Evolutionary conservation across 2,329 filamentous ascomycete genomes (phyloP).

Genomic region (Penicillium sp.): DNA sequence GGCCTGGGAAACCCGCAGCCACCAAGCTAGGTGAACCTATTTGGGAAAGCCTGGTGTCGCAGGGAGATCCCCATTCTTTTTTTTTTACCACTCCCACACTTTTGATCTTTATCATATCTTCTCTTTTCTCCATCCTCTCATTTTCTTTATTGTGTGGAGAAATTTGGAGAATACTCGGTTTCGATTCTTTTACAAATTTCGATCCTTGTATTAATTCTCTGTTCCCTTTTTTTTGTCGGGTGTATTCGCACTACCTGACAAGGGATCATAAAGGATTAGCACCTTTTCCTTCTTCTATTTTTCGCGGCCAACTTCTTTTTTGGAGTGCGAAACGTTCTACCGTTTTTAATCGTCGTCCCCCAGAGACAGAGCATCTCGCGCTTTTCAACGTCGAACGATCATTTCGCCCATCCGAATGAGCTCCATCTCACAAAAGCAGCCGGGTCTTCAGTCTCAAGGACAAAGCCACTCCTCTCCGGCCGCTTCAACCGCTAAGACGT

Average conservation of each 20-base stretch:
- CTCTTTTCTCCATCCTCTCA: background rate
- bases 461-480: slow-evolving; percentile 47
- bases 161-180: background rate
- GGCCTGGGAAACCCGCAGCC: background rate
- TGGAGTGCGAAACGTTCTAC: background rate
- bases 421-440: slow-evolving; percentile 47
- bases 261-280: background rate
- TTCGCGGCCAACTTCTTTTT: background rate
- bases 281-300: background rate
- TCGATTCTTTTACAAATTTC: background rate
- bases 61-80: background rate
- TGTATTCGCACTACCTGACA: background rate
- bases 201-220: background rate
- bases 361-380: slow-evolving; percentile 15
- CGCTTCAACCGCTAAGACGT: slow-evolving; percentile 40
- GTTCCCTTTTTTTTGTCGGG: background rate
- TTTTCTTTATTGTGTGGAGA: background rate
- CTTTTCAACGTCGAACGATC: slow-evolving; percentile 27
- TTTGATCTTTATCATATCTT: background rate
- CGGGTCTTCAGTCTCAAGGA: slow-evolving; percentile 50
- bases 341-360: background rate
- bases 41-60: background rate
- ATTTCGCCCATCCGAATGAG: slow-evolving; percentile 50
- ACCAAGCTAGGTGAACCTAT: background rate
- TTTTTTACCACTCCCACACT: background rate